phyloP scores from a whole-genome alignment of 805 yeast genomes.

The Barnettozyma botsteinii region DNA sequence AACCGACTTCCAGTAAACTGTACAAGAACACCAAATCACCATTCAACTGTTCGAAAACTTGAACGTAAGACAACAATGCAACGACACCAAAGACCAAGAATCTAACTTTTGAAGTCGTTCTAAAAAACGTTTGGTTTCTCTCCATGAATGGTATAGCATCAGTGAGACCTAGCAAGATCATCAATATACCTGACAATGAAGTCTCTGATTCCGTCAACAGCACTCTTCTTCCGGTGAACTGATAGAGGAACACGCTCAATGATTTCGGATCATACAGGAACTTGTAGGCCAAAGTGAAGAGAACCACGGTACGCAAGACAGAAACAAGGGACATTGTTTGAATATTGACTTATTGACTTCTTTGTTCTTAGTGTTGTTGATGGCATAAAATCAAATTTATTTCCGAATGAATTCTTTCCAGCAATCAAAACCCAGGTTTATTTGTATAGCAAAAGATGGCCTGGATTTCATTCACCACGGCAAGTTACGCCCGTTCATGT shows the following conservation, averaged over 20 bases:
- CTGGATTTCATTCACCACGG: conserved; percentile 43
- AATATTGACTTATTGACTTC: neutral
- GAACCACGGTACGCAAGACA: conserved; percentile 1
- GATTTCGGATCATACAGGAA: conserved; percentile 3
- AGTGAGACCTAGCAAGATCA: conserved; percentile 4
- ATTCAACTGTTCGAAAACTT: conserved; percentile 6
- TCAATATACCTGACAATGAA: conserved; percentile 7
- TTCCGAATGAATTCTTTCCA: too few species aligned
- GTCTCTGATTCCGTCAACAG: conserved; percentile 10
- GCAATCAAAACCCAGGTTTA: too few species aligned
- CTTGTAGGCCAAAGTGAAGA: conserved; percentile 3
- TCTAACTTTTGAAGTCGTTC: conserved; percentile 8
- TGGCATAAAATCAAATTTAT: too few species aligned
- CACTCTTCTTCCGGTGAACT: conserved; percentile 6
- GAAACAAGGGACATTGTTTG: conserved; percentile 4
- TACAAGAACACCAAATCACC: conserved; percentile 9
- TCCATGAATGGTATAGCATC: conserved; percentile 8
- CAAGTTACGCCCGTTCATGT: conserved; percentile 42
- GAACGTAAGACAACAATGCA: conserved; percentile 6
- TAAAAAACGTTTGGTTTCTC: conserved; percentile 4
- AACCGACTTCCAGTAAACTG: conserved; percentile 7
- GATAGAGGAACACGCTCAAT: neutral
- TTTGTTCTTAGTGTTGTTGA: too few species aligned
- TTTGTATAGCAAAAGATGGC: too few species aligned
- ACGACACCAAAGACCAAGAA: conserved; percentile 3